Evolutionary conservation across 2,329 filamentous ascomycete species (phyloP).

Genomic region (Alternaria conjuncta): DNA sequence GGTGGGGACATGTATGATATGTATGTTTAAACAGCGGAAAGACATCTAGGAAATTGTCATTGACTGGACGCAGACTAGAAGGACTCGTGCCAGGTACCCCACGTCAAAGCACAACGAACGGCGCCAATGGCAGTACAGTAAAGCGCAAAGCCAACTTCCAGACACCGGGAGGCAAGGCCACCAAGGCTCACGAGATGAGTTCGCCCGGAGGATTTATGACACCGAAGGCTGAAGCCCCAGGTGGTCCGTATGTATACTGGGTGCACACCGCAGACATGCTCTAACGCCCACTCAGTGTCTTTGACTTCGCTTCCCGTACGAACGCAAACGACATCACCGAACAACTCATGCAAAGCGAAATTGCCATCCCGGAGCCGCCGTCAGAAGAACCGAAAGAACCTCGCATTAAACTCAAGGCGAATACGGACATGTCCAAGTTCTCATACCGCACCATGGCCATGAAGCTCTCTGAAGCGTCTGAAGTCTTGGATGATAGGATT

Average conservation of each 20-base stretch:
- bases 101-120: conserved; percentile 46
- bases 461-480: conserved; percentile 90
- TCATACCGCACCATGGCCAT: conserved; percentile 92
- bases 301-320: conserved; percentile 75
- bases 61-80: conserved; percentile 51
- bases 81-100: conserved; percentile 56
- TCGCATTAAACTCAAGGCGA: conserved; percentile 83
- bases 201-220: conserved; percentile 56
- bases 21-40: conserved; percentile 51
- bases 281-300: conserved; percentile 51
- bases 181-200: conserved; percentile 51
- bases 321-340: conserved; percentile 85
- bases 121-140: conserved; percentile 54
- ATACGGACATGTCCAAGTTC: conserved; percentile 89
- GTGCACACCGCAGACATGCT: not conserved
- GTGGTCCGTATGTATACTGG: conserved; percentile 46
- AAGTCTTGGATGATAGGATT: conserved; percentile 93
- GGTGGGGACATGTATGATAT: conserved; percentile 80
- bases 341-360: conserved; percentile 75
- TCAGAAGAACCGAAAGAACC: conserved; percentile 75
- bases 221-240: conserved; percentile 43
- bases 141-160: conserved; percentile 63
- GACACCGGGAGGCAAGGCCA: conserved; percentile 56
- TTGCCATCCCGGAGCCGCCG: conserved; percentile 70
- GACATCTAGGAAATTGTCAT: not conserved